phyloP scores from a whole-genome alignment of 2,329 filamentous ascomycete genomes.

The Pyrenophora tritici-repentis region DNA sequence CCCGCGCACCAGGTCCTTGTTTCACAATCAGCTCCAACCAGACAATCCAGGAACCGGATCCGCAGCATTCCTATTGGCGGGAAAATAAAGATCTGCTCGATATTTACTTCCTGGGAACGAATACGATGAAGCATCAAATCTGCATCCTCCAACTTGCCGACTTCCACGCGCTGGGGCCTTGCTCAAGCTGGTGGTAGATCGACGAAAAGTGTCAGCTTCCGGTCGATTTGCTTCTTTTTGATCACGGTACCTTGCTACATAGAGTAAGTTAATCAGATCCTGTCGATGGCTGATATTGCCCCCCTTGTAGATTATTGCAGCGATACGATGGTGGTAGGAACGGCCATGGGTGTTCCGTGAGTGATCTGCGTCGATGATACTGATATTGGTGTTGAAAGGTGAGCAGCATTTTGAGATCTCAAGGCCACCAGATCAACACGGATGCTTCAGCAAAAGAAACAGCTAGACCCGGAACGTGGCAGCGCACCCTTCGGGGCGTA shows the following conservation, averaged over 20 bases:
- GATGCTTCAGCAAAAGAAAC: no score
- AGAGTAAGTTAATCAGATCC: slow-evolving; percentile 8
- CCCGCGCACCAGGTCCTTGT: slow-evolving; percentile 4
- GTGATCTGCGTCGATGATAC: slow-evolving; percentile 7
- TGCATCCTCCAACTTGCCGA: no score
- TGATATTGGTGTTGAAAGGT: slow-evolving; percentile 8
- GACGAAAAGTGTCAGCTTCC: slow-evolving; percentile 6
- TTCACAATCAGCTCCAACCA: slow-evolving; percentile 11
- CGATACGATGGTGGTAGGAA: not conserved
- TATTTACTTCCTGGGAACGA: not conserved
- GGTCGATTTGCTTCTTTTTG: slow-evolving; percentile 13
- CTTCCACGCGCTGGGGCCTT: not conserved
- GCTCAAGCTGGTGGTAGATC: slow-evolving; percentile 13
- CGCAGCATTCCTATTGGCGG: slow-evolving; percentile 14
- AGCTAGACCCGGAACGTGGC: no score
- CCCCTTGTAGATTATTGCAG: slow-evolving; percentile 27
- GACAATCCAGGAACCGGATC: not conserved
- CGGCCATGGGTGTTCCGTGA: slow-evolving; percentile 1
- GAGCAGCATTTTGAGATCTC: no score
- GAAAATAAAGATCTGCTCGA: slow-evolving; percentile 3
- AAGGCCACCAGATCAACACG: no score
- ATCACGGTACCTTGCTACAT: slow-evolving; percentile 15
- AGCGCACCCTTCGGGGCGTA: not conserved
- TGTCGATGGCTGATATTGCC: slow-evolving; percentile 30
- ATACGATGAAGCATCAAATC: slow-evolving; percentile 2